Conservation (phyloP, 257 asterid genomes). For the Jasminum sambac region DNA sequence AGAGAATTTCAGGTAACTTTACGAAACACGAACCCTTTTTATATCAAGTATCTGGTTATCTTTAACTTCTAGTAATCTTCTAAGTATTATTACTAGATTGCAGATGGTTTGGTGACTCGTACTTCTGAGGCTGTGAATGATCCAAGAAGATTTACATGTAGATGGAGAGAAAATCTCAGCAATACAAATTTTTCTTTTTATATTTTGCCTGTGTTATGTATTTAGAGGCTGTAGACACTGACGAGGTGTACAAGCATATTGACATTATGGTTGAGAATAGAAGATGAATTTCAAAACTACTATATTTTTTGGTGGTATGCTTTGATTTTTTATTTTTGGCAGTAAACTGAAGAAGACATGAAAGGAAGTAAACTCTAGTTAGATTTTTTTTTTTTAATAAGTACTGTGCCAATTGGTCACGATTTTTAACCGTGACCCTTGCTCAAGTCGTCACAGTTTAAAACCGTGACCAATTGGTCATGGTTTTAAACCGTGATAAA, state of each 20-base stretch:
- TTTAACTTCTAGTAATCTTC: slow-evolving; percentile 16
- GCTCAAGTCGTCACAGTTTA: too few relatives aligned
- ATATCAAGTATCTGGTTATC: background rate
- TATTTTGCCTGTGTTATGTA: slow-evolving; percentile 4
- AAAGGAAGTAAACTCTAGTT: too few relatives aligned
- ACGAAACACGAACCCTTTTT: slow-evolving; percentile 8
- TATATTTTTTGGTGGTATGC: slow-evolving; percentile 2
- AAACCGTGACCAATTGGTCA: too few relatives aligned
- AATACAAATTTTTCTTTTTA: slow-evolving; percentile 13
- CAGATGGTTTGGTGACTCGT: slow-evolving; percentile 21
- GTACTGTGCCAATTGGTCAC: too few relatives aligned
- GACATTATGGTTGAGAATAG: slow-evolving; percentile 12
- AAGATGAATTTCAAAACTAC: background rate
- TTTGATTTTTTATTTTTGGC: too few relatives aligned
- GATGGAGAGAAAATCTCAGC: slow-evolving; percentile 2
- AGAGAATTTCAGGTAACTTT: slow-evolving; percentile 38
- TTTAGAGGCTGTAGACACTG: slow-evolving; percentile 27
- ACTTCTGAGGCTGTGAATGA: slow-evolving; percentile 18
- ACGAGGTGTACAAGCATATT: background rate
- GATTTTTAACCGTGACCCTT: too few relatives aligned
- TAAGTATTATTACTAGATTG: slow-evolving; percentile 25
- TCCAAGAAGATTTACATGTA: slow-evolving; percentile 28
- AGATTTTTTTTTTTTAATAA: too few relatives aligned
- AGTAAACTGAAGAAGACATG: too few relatives aligned
- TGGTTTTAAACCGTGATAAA: too few relatives aligned